Conservation (phyloP, 139 green algal species). For the Micromonas commoda region DNA sequence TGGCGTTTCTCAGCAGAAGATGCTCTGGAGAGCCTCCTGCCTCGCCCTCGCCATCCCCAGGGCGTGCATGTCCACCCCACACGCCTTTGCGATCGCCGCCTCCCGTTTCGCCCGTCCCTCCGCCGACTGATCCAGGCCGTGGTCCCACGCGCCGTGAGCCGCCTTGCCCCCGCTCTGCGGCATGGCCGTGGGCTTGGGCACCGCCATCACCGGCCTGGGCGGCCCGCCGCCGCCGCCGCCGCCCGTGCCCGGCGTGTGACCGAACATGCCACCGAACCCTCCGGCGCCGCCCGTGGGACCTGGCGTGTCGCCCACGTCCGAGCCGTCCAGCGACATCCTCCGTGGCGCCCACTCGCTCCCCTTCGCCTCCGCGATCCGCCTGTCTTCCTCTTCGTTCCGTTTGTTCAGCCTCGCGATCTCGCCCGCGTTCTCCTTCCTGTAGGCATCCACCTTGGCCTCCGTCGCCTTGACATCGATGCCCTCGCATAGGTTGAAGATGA, state of each 20-base stretch:
- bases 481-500: conserved; percentile 19
- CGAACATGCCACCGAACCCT: background rate
- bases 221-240: background rate
- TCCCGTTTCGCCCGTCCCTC: background rate
- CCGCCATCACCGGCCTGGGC: background rate
- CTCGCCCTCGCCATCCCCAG: background rate
- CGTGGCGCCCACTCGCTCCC: background rate
- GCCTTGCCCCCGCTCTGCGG: background rate
- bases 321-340: background rate
- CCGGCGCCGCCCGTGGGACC: too few species aligned
- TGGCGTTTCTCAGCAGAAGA: background rate
- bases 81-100: conserved; percentile 10
- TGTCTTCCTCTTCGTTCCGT: background rate
- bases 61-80: background rate
- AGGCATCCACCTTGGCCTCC: background rate
- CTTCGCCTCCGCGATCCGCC: background rate
- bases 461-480: conserved; percentile 12
- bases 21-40: background rate
- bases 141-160: background rate
- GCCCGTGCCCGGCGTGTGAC: background rate
- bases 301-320: background rate
- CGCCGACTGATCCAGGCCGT: background rate
- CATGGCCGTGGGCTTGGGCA: background rate
- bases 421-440: background rate
- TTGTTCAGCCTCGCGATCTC: conserved; percentile 15